phyloP scores from a whole-genome alignment of 257 asterid genomes.

The Nicotiana undulata region DNA sequence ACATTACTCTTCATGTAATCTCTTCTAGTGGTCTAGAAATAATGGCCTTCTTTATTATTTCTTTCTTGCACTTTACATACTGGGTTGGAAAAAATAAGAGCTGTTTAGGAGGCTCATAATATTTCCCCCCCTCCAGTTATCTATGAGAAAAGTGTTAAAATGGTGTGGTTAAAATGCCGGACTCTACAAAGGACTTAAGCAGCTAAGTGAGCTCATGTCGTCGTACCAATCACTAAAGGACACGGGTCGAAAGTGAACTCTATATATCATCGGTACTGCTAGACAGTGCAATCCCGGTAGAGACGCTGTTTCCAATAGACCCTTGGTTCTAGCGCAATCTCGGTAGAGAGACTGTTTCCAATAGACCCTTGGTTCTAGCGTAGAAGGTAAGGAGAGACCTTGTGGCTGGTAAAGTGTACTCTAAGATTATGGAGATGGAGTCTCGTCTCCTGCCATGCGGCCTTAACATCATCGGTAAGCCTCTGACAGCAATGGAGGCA shows the following conservation, averaged over 20 bases:
- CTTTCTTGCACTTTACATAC: no score
- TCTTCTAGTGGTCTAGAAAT: no score
- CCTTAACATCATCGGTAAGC: constrained; percentile 92
- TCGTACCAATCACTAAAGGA: constrained; percentile 90
- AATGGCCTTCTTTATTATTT: no score
- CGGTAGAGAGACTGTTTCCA: no score
- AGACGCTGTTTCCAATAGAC: no score
- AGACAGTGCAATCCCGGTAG: constrained; percentile 90
- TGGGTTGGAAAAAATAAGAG: no score
- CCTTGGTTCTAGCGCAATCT: no score
- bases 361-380: no score
- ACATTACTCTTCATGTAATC: no score
- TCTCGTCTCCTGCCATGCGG: constrained; percentile 91
- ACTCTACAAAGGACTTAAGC: constrained; percentile 94
- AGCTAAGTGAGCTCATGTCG: constrained; percentile 78
- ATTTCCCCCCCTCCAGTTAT: no score
- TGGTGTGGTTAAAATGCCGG: constrained; percentile 35
- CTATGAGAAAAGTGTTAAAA: no score
- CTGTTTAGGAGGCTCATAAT: no score
- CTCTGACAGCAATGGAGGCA: constrained; percentile 93
- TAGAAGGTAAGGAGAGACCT: constrained; percentile 39
- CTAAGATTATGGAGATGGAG: constrained; percentile 96
- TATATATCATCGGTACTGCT: constrained; percentile 82
- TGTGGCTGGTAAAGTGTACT: constrained; percentile 80
- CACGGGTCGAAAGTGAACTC: constrained; percentile 90